phyloP scores from a whole-genome alignment of 192 early-diverging fungal species.

The Backusella macrospora region DNA sequence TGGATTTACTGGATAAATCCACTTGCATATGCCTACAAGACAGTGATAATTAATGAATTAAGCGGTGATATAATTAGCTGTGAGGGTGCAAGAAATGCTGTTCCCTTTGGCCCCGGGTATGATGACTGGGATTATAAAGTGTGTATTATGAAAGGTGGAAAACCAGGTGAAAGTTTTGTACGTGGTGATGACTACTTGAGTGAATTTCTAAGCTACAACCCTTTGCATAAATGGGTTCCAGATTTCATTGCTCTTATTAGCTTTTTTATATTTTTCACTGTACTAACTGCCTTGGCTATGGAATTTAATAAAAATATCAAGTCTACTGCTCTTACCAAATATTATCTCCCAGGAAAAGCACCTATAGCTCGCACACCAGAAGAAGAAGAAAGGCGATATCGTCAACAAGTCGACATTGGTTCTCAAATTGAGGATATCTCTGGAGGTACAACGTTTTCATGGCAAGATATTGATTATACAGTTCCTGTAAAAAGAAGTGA shows the following conservation, averaged over 20 bases:
- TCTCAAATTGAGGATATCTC: slow-evolving; percentile 45
- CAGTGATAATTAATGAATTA: slow-evolving; percentile 66
- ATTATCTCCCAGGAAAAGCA: slow-evolving; percentile 46
- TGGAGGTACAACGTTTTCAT: slow-evolving; percentile 56
- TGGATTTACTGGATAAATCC: slow-evolving; percentile 71
- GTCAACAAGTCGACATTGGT: slow-evolving; percentile 41
- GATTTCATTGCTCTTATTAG: slow-evolving; percentile 60
- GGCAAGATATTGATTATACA: slow-evolving; percentile 68
- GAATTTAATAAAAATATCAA: slow-evolving; percentile 65
- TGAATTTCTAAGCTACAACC: slow-evolving; percentile 56
- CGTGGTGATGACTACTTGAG: slow-evolving; percentile 62
- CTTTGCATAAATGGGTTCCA: slow-evolving; percentile 55
- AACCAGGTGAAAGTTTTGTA: slow-evolving; percentile 56
- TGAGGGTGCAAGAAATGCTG: slow-evolving; percentile 22
- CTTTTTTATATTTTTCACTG: slow-evolving; percentile 49
- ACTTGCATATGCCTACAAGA: slow-evolving; percentile 58
- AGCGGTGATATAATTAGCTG: slow-evolving; percentile 49
- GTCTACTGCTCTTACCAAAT: slow-evolving; percentile 51
- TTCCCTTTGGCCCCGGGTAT: slow-evolving; percentile 43
- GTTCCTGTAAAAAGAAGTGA: slow-evolving; percentile 64
- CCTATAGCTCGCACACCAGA: slow-evolving; percentile 18
- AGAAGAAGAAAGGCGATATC: slow-evolving; percentile 34
- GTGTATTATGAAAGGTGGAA: slow-evolving; percentile 68
- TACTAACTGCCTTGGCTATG: slow-evolving; percentile 49
- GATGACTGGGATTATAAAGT: slow-evolving; percentile 43